phyloP scores from a whole-genome alignment of 2,329 filamentous ascomycete species.

The Neofusicoccum kwambonambiense region DNA sequence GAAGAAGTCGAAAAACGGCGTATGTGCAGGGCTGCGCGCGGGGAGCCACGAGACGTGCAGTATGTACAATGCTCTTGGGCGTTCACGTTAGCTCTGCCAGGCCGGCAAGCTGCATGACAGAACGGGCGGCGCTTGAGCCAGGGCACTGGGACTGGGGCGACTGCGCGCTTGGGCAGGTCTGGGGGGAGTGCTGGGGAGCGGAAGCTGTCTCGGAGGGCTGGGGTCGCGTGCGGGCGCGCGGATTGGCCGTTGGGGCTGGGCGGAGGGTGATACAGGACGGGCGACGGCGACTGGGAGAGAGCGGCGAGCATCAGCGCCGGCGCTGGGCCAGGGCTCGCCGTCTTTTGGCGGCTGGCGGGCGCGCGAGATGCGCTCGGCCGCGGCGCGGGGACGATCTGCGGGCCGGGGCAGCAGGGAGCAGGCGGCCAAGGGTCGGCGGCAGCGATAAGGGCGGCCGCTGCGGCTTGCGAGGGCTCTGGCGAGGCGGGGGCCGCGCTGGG shows the following conservation, averaged over 20 bases:
- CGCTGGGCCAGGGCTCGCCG: not conserved
- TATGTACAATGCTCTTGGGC: conserved; percentile 16
- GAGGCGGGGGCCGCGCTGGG: not conserved
- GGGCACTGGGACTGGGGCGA: conserved; percentile 7
- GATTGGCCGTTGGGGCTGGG: conserved; percentile 1
- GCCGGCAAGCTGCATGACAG: conserved; percentile 18
- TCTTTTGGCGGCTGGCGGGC: not conserved
- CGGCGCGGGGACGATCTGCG: not conserved
- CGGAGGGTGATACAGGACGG: conserved; percentile 14
- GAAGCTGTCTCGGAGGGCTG: conserved; percentile 9
- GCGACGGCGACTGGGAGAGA: too few relatives aligned
- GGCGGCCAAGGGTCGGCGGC: not conserved
- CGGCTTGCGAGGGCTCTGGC: not conserved
- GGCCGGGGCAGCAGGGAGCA: not conserved
- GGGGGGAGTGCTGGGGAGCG: conserved; percentile 6
- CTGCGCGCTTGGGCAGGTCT: not conserved
- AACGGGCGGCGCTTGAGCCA: conserved; percentile 6
- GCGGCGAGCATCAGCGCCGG: not conserved
- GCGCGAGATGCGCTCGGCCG: not conserved
- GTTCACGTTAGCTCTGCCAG: conserved; percentile 17
- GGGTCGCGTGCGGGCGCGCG: not conserved
- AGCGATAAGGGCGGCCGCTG: not conserved
- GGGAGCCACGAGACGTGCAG: conserved; percentile 14
- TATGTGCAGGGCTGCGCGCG: conserved; percentile 16
- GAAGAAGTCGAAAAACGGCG: conserved; percentile 18